Evolutionary conservation across 139 green algal species (phyloP).

Genomic region (Chlorella sorokiniana): DNA sequence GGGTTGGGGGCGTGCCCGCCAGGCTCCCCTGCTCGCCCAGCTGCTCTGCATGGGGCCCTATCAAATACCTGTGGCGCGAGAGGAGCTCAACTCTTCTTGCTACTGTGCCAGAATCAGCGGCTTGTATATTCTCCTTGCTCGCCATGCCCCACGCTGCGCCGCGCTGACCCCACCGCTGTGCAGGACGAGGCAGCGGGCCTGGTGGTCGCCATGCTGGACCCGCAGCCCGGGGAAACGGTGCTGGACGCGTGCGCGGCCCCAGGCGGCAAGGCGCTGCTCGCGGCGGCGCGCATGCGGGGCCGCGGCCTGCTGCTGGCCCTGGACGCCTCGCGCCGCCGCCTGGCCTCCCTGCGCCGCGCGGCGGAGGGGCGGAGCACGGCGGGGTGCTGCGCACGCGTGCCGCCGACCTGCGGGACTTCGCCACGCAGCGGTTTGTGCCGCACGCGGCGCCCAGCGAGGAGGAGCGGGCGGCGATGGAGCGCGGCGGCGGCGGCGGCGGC

Average conservation of each 20-base stretch:
- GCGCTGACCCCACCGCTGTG: constrained; percentile 36
- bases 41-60: too few species aligned
- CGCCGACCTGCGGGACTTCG: constrained; percentile 43
- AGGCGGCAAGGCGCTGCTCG: constrained; percentile 86
- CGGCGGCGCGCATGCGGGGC: constrained; percentile 71
- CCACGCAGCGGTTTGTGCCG: not conserved
- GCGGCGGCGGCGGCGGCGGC: not conserved
- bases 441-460: not conserved
- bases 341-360: constrained; percentile 42
- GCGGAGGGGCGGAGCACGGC: constrained; percentile 38
- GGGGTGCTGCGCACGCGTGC: constrained; percentile 30
- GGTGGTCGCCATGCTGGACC: constrained; percentile 81
- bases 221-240: constrained; percentile 76
- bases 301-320: constrained; percentile 60
- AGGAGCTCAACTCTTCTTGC: too few species aligned
- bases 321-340: constrained; percentile 46
- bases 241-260: constrained; percentile 91
- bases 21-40: too few species aligned
- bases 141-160: not conserved
- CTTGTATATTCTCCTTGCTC: too few species aligned
- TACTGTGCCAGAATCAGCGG: too few species aligned
- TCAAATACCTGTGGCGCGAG: too few species aligned
- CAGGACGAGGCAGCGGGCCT: constrained; percentile 87
- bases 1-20: too few species aligned
- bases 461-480: not conserved